Evolutionary conservation across 164 flowering plant genomes (phyloP).

Genomic region (Vitis labrusca): DNA sequence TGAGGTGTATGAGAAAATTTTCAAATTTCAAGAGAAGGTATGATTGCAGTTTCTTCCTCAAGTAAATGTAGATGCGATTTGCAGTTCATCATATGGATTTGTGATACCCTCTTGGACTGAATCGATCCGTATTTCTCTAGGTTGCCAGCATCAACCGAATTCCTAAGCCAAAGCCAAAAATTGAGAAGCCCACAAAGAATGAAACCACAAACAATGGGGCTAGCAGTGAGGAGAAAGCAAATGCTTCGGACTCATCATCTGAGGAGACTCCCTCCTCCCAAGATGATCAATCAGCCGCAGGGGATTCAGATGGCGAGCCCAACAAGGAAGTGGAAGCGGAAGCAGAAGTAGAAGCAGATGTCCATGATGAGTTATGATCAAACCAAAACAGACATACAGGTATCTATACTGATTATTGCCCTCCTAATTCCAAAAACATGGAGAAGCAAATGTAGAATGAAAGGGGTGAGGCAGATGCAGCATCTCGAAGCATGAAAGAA

Average conservation of each 20-base stretch:
- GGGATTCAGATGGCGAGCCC: slow-evolving; percentile 21
- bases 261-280: slow-evolving; percentile 21
- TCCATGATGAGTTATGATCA: slow-evolving; percentile 55
- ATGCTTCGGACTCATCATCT: slow-evolving; percentile 23
- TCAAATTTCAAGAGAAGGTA: slow-evolving; percentile 79
- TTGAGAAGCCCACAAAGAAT: slow-evolving; percentile 71
- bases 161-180: slow-evolving; percentile 94
- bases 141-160: slow-evolving; percentile 68
- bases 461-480: no score
- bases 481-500: no score
- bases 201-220: slow-evolving; percentile 44
- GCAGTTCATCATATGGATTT: slow-evolving; percentile 8
- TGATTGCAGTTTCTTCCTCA: background rate
- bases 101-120: background rate
- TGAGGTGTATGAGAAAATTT: slow-evolving; percentile 63
- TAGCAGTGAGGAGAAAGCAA: slow-evolving; percentile 21
- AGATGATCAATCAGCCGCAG: slow-evolving; percentile 19
- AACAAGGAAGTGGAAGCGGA: slow-evolving; percentile 15
- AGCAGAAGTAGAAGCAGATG: slow-evolving; percentile 8
- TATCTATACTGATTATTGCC: no score
- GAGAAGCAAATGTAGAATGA: no score
- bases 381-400: no score
- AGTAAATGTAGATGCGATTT: background rate
- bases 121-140: slow-evolving; percentile 29
- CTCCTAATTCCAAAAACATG: no score